A percentile compares a stretch with the other conserved stretches of the same genome.
Evolutionary conservation across 768 basidiomycete genomes (phyloP).

Genomic region (Sporobolomyces phaffii): DNA sequence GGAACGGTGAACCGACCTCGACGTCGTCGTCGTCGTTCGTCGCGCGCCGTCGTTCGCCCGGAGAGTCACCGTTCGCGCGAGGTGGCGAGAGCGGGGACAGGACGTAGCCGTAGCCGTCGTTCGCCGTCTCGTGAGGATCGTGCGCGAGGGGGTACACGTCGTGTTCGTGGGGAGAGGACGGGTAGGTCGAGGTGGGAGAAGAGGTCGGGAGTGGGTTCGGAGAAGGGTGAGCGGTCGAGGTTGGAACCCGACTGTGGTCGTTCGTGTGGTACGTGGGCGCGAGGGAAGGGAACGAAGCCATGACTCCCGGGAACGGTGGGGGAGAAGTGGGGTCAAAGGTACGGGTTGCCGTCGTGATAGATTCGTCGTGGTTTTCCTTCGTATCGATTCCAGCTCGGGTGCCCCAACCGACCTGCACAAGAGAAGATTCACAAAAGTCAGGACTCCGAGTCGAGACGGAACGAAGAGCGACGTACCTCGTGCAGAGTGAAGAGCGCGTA

Average conservation of each 20-base stretch:
- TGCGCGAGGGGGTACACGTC: background rate
- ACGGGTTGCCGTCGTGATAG: background rate
- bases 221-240: constrained; percentile 1
- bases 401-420: constrained; percentile 75
- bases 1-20: background rate
- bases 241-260: no score
- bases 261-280: background rate
- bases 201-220: constrained; percentile 8
- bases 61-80: no score
- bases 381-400: constrained; percentile 70
- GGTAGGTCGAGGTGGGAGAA: constrained; percentile 10
- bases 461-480: constrained; percentile 54
- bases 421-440: background rate
- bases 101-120: background rate
- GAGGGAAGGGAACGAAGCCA: background rate
- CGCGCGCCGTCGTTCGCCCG: background rate
- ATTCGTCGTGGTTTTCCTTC: background rate
- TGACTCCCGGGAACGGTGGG: constrained; percentile 7
- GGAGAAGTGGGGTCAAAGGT: background rate
- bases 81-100: constrained; percentile 1
- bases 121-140: background rate
- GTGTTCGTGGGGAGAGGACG: background rate
- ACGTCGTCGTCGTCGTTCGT: background rate
- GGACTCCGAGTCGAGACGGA: background rate
- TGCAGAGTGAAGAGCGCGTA: constrained; percentile 85